These are phyloP conservation scores for Allantophomopsis cytisporea DNA, from an alignment of 2,329 filamentous ascomycete genomes.

Conservation along the genomic window DNA sequence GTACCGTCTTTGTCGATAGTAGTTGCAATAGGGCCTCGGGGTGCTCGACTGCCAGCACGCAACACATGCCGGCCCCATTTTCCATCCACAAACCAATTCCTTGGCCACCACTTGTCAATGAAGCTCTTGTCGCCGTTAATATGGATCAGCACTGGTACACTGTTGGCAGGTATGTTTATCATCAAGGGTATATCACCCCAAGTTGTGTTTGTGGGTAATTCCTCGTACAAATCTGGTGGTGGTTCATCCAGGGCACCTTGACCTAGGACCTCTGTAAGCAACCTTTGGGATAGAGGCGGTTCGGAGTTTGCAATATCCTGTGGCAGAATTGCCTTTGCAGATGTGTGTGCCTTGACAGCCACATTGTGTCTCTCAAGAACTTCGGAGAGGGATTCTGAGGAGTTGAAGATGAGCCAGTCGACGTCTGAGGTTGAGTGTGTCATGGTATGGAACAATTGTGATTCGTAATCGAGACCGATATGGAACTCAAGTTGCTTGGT, in stretches of 20 bases:
- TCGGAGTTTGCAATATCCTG: constrained; percentile 4
- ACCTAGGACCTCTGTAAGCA: not conserved
- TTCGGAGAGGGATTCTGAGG: constrained; percentile 4
- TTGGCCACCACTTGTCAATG: constrained; percentile 22
- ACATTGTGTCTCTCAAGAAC: not conserved
- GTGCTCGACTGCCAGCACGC: constrained; percentile 29
- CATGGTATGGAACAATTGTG: constrained; percentile 10
- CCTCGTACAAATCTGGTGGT: constrained; percentile 4
- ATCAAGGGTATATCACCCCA: constrained; percentile 5
- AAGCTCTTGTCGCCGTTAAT: constrained; percentile 1
- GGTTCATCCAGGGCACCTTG: not conserved
- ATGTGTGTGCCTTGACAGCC: not conserved
- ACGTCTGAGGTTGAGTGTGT: constrained; percentile 7
- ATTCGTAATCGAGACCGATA: constrained; percentile 11
- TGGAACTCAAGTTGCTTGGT: constrained; percentile 7
- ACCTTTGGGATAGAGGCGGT: constrained; percentile 4
- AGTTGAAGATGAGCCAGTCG: constrained; percentile 6
- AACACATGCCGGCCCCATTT: constrained; percentile 27
- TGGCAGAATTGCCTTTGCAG: constrained; percentile 4
- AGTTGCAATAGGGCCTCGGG: constrained; percentile 25
- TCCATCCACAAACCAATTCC: constrained; percentile 33
- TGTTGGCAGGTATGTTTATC: constrained; percentile 3
- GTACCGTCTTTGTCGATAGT: constrained; percentile 29
- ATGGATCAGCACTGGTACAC: constrained; percentile 2
- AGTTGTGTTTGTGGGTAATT: constrained; percentile 1